Conservation (phyloP, 257 asterid species). For the Ballota nigra region DNA sequence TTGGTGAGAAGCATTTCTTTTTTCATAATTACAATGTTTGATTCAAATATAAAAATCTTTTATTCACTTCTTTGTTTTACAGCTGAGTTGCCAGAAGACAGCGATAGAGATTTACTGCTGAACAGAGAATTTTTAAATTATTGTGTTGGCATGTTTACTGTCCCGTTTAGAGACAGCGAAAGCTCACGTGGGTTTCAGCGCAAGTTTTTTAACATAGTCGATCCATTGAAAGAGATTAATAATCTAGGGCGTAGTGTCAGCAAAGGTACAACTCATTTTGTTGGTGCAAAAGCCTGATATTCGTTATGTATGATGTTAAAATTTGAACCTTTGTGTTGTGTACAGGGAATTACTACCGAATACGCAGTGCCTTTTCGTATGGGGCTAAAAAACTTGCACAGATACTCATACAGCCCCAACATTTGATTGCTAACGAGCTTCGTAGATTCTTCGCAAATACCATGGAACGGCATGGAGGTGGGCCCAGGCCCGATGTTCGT, state of each 20-base stretch:
- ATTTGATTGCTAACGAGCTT: slow-evolving; percentile 53
- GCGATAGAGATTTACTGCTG: slow-evolving; percentile 52
- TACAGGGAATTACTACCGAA: slow-evolving; percentile 75
- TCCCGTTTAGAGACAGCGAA: slow-evolving; percentile 49
- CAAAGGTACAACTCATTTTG: slow-evolving; percentile 47
- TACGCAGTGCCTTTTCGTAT: slow-evolving; percentile 81
- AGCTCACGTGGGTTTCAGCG: slow-evolving; percentile 48
- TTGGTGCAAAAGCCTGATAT: slow-evolving; percentile 9
- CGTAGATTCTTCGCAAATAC: slow-evolving; percentile 63
- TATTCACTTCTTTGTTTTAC: slow-evolving; percentile 30
- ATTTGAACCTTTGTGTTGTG: neutral
- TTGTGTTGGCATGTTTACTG: slow-evolving; percentile 54
- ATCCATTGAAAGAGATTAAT: slow-evolving; percentile 72
- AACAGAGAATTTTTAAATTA: slow-evolving; percentile 57
- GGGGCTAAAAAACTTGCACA: slow-evolving; percentile 72
- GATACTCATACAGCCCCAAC: slow-evolving; percentile 53
- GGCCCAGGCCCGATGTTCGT: slow-evolving; percentile 53
- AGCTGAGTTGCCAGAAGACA: slow-evolving; percentile 64
- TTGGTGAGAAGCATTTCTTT: slow-evolving; percentile 50
- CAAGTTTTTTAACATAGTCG: slow-evolving; percentile 77
- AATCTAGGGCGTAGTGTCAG: slow-evolving; percentile 89
- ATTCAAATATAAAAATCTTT: slow-evolving; percentile 12
- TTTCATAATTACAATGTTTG: neutral
- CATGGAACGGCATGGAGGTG: slow-evolving; percentile 62
- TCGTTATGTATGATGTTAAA: neutral